Evolutionary conservation across 345 rosid species (phyloP).

Genomic region (Boechera stricta): DNA sequence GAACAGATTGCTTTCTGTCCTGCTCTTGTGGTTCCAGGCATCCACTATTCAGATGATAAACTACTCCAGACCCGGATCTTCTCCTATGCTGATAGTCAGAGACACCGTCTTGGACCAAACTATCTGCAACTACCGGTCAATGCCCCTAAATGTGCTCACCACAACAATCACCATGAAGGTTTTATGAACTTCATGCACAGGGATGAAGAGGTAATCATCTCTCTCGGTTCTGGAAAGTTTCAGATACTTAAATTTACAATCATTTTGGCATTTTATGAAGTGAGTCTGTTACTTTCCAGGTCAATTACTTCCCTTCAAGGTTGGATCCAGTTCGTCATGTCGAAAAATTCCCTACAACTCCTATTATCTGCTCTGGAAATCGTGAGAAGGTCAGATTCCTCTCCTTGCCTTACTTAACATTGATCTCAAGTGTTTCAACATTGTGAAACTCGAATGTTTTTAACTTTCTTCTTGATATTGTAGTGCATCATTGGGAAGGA

Average conservation of each 20-base stretch:
- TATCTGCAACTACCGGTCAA: constrained; percentile 92
- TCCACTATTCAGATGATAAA: constrained; percentile 89
- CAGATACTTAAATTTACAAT: neutral
- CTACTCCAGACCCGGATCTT: constrained; percentile 86
- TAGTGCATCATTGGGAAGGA: constrained; percentile 83
- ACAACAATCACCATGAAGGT: constrained; percentile 95
- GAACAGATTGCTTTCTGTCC: constrained; percentile 98
- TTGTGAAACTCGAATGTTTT: neutral
- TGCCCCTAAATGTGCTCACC: constrained; percentile 94
- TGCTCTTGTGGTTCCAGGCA: constrained; percentile 88
- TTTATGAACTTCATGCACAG: constrained; percentile 92
- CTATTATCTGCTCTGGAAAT: constrained; percentile 62
- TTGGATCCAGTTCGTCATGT: constrained; percentile 81
- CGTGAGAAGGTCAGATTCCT: constrained; percentile 75
- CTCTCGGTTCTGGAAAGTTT: constrained; percentile 4
- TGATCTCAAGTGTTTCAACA: constrained; percentile 5
- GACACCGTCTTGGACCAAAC: constrained; percentile 99
- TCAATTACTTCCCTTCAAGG: constrained; percentile 95
- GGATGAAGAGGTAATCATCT: constrained; percentile 77
- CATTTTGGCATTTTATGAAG: constrained; percentile 4
- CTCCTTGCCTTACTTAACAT: neutral
- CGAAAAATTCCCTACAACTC: constrained; percentile 62
- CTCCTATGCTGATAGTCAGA: constrained; percentile 92
- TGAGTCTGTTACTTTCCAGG: constrained; percentile 50
- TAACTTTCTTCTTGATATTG: constrained; percentile 26